phyloP scores from a whole-genome alignment of 192 early-diverging fungal species.

The Entomortierella parvispora region DNA sequence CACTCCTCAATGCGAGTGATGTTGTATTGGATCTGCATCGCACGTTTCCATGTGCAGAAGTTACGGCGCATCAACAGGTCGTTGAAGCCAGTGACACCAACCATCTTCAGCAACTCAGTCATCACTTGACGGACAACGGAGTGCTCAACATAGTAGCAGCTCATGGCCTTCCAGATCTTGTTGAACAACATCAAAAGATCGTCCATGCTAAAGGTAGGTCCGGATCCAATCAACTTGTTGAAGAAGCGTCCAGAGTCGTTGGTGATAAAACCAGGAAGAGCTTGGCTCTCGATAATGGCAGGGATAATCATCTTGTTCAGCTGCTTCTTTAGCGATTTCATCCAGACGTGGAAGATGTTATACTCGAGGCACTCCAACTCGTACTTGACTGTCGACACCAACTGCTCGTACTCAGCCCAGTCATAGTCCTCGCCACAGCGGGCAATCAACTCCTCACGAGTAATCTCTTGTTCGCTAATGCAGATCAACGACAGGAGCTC shows the following conservation, averaged over 20 bases:
- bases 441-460: constrained; percentile 72
- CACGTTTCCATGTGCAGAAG: constrained; percentile 99
- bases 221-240: constrained; percentile 86
- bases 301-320: constrained; percentile 95
- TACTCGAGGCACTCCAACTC: constrained; percentile 92
- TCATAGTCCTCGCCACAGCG: constrained; percentile 64
- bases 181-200: constrained; percentile 94
- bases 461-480: constrained; percentile 75
- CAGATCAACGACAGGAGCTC: constrained; percentile 93
- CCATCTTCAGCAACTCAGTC: constrained; percentile 94
- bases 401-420: constrained; percentile 78
- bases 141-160: constrained; percentile 96
- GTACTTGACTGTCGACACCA: constrained; percentile 87
- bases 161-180: constrained; percentile 95
- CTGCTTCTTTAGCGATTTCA: constrained; percentile 96
- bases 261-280: constrained; percentile 92
- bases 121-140: constrained; percentile 93
- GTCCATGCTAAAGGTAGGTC: constrained; percentile 90
- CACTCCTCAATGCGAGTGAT: constrained; percentile 97
- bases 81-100: constrained; percentile 96
- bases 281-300: constrained; percentile 96
- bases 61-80: constrained; percentile 98
- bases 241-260: constrained; percentile 92
- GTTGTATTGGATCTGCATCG: constrained; percentile 99
- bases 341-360: constrained; percentile 98